Evolutionary conservation across 192 early-diverging fungal genomes (phyloP), one percentile per base, ranked within the genome.

Genomic region (Rhizophagus prolifer): DNA sequence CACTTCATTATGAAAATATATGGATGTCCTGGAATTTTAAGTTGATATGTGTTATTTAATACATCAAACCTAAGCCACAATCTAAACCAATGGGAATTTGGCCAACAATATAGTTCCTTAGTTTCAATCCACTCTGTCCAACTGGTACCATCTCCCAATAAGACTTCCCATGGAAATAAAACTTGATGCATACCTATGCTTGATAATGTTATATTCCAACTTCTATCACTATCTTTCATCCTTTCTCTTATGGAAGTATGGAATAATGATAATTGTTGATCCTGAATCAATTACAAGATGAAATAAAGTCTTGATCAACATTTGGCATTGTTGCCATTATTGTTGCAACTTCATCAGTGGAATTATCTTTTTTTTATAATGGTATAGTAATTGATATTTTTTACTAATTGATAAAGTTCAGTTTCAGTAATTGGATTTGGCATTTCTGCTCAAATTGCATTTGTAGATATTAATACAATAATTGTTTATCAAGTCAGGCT

Each of bases 281-380:
- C 67, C 67, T 25, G 38, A 13, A 47, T 70, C 38, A 25, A 69
- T 3, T 3, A 72, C 21, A n/a, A 58, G 47, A 0, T 58, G 47
- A n/a, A n/a, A n/a, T n/a, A 60, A 58, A 72, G 23, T 72, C 71
- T 21, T 34, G 7, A 8, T 72, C 71, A 60, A 72, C 28, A 34
- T 72, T 72, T 4, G 58, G 5, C 71, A 72, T 60, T 59, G 54
- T 72, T 59, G 71, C 67, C 2, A 50, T 7, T 58, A 72, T 60
- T 59, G 54, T 72, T 59, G 71, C 67, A 16, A 50, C 5, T 34
- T 34, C n/a, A 12, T 58, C 59, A 0, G 2, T 59, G 12, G 30
- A 26, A 44, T 72, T 19, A 6, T 6, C 0, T 72, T 4, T 59
- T 16, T n/a, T n/a, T n/a, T 34, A 58, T 16, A 72, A 9, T 31